These are phyloP conservation scores for Russula compacta DNA, from an alignment of 768 basidiomycete species.

Conservation along the genomic window DNA sequence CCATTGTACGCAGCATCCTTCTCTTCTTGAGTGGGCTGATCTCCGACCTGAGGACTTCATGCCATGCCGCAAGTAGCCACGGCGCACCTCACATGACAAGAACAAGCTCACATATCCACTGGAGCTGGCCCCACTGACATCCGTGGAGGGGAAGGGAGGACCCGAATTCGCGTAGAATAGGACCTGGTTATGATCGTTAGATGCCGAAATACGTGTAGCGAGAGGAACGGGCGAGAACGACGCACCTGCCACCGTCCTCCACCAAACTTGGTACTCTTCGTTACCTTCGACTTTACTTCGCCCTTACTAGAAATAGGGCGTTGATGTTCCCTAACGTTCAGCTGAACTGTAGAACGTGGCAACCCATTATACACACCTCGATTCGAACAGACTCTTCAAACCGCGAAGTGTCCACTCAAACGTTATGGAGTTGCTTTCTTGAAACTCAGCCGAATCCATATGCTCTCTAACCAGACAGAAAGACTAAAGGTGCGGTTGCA, in stretches of 20 bases:
- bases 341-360: not conserved
- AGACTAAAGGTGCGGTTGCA: not conserved
- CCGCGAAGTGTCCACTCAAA: constrained; percentile 76
- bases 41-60: not conserved
- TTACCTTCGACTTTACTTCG: constrained; percentile 69
- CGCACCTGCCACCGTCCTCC: constrained; percentile 67
- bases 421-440: constrained; percentile 47
- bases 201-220: not conserved
- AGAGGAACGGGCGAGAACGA: constrained; percentile 9
- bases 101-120: constrained; percentile 65
- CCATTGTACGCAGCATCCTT: constrained; percentile 55
- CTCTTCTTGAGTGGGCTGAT: constrained; percentile 69
- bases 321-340: not conserved
- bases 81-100: constrained; percentile 68
- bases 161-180: constrained; percentile 82
- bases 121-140: constrained; percentile 35
- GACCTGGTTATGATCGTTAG: constrained; percentile 36
- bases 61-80: not conserved
- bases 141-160: constrained; percentile 23
- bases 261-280: constrained; percentile 68
- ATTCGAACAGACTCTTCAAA: constrained; percentile 65
- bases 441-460: constrained; percentile 31
- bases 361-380: constrained; percentile 35
- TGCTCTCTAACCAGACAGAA: not conserved
- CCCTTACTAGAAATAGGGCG: constrained; percentile 39